Base-by-base conservation (phyloP, 495 filamentous ascomycete species). In the Penicillium pulvis region DNA sequence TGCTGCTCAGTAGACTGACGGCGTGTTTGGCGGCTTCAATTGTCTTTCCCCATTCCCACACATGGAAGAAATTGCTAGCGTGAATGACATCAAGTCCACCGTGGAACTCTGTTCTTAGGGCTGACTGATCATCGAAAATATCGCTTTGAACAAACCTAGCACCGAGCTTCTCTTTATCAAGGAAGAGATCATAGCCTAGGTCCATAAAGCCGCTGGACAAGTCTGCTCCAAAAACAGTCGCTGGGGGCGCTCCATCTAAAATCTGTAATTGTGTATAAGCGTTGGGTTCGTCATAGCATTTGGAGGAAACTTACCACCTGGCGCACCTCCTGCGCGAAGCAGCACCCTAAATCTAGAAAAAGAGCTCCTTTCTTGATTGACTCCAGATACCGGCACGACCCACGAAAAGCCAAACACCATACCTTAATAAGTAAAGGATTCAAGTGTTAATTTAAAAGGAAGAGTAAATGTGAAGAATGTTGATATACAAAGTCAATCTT, bases 271-370 rank as follows among this genome's bases (percentile, higher is more conserved):
- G n/a, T 20, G 5, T 23, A 28, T 47, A 12, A 47, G 44, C 6
- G 10, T 42, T 42, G 20, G n/a, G 20, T 23, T 46, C 24, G 0
- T 46, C 17, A 46, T 33, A 33, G 30, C 30, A 8, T 46, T 1
- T 19, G 8, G 8, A 7, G 24, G 6, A 7, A 9, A 75, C 74
- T 53, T 5, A 59, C 58, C 53, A 56, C 31, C 16, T 39, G 53
- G 2, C 82, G 81, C 17, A 85, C 33, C 48, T 80, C 81, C 53
- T 81, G 79, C 17, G 79, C 81, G 42, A 83, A 73, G 47, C 77
- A 82, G 55, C 78, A 82, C 0, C 79, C 80, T 1, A 79, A 61
- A 41, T 83, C 81, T n/a, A 85, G 71, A 26, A 84, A 26, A 14
- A 53, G 61, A 7, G 60, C 39, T 35, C 66, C 69, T 14, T 49